Evolutionary conservation across 768 basidiomycete species (phyloP), one percentile per base, ranked within the genome.

Genomic region (Kondoa subrosea): DNA sequence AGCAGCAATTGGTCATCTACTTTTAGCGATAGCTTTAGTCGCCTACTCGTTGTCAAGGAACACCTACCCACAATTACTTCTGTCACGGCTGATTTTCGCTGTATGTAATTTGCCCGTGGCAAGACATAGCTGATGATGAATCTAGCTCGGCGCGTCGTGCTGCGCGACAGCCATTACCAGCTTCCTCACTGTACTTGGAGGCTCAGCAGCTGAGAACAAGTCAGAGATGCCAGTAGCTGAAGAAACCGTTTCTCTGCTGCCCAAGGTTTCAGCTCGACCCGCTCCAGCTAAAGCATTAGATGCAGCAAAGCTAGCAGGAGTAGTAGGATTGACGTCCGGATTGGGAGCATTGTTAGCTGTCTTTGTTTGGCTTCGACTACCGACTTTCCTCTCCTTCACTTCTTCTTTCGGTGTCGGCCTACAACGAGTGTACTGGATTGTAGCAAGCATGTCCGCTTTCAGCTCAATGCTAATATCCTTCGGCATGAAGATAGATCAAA

Each of bases 331-430:
- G 4, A 8, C 30, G 12, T 63, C 61, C 17, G 61, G 61, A 12
- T 25, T 25, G n/a, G 58, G 58, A 8, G 58, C 58, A 4, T 60
- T 60, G 58, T 27, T 60, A 27, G 58, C 58, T 3, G 61, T 63
- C 3, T 63, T 63, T 63, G 26, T 3, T 32, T 63, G 27, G 29
- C 61, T 63, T 3, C 3, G 61, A 33, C 29, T 63, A 33, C 61
- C 61, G n/a, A 27, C 61, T 29, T n/a, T 33, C 14, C 12, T 63
- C 15, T 27, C 61, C 14, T 32, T 33, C 3, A 3, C 30, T 27
- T 27, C 27, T 8, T 27, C 17, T 8, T 32, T 63, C 8, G 15
- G 30, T 14, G 15, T 8, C 15, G 61, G 61, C 26, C 61, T 63
- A 31, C 61, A 63, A 32, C 30, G 61, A 8, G 33, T 33, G 14